Conservation (phyloP, 768 basidiomycete species). For the Phylloporus scabripes region DNA sequence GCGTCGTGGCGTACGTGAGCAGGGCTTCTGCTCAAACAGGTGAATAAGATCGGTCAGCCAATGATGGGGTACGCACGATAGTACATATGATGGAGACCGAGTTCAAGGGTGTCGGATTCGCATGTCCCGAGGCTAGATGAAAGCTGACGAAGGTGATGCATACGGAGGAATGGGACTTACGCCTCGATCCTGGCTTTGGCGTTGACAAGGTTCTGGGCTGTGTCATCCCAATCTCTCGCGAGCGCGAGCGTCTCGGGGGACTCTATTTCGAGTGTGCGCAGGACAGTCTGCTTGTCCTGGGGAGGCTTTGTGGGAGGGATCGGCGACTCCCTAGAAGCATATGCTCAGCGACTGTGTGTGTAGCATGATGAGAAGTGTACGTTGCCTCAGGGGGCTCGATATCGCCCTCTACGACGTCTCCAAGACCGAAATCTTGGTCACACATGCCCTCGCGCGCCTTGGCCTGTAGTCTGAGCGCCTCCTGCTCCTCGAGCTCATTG, state of each 20-base stretch:
- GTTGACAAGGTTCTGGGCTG: slow-evolving; percentile 47
- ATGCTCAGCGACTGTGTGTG: slow-evolving; percentile 4
- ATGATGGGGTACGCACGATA: slow-evolving; percentile 64
- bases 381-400: slow-evolving; percentile 23
- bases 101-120: slow-evolving; percentile 46
- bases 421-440: slow-evolving; percentile 83
- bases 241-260: slow-evolving; percentile 76
- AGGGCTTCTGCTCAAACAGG: slow-evolving; percentile 60
- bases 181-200: slow-evolving; percentile 48
- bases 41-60: neutral
- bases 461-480: slow-evolving; percentile 72
- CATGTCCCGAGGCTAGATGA: slow-evolving; percentile 42
- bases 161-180: slow-evolving; percentile 35
- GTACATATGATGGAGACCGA: slow-evolving; percentile 77
- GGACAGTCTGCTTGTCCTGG: slow-evolving; percentile 51
- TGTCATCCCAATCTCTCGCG: slow-evolving; percentile 80
- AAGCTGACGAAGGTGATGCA: neutral
- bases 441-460: slow-evolving; percentile 66
- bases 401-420: slow-evolving; percentile 45
- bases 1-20: slow-evolving; percentile 81
- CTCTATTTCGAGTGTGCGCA: slow-evolving; percentile 68
- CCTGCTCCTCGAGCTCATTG: slow-evolving; percentile 82
- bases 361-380: slow-evolving; percentile 17
- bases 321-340: slow-evolving; percentile 9
- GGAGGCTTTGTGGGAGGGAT: slow-evolving; percentile 29